These are phyloP conservation scores for Candida glucosophila DNA, from an alignment of 1,139 yeast genomes.

Conservation along the genomic window DNA sequence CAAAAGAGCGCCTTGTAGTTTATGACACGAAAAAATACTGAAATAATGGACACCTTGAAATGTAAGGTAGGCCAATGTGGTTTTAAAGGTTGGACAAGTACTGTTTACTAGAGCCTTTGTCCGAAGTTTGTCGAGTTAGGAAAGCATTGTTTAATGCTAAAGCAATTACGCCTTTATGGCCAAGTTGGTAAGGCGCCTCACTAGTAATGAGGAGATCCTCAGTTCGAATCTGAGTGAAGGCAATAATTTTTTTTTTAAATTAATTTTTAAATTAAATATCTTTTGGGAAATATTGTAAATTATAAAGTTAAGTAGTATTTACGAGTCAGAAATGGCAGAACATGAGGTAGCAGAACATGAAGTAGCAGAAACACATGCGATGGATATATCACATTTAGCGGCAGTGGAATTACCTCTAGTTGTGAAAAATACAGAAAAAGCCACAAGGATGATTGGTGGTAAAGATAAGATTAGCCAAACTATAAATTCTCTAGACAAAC, in stretches of 20 bases:
- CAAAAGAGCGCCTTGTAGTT: too few relatives aligned
- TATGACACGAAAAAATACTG: too few relatives aligned
- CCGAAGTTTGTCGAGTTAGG: too few relatives aligned
- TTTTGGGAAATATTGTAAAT: not conserved
- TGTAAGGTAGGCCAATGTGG: too few relatives aligned
- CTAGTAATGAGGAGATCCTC: slow-evolving; percentile 89
- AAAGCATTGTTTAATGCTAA: too few relatives aligned
- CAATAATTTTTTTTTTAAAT: slow-evolving; percentile 34
- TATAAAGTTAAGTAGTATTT: not conserved
- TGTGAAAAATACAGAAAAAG: slow-evolving; percentile 55
- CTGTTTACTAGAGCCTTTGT: too few relatives aligned
- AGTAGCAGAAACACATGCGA: slow-evolving; percentile 43
- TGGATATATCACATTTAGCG: slow-evolving; percentile 69
- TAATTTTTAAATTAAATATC: not conserved
- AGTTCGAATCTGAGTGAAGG: slow-evolving; percentile 81
- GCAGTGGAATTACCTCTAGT: slow-evolving; percentile 76
- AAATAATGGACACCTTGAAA: too few relatives aligned
- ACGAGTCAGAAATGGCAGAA: not conserved
- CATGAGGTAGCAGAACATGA: slow-evolving; percentile 1
- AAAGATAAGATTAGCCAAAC: slow-evolving; percentile 34
- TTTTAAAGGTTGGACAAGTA: too few relatives aligned
- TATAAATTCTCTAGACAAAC: slow-evolving; percentile 17
- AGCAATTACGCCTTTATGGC: slow-evolving; percentile 41
- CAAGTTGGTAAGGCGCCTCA: slow-evolving; percentile 91
- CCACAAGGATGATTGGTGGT: slow-evolving; percentile 77